phyloP scores from a whole-genome alignment of 1,284 basidiomycete species.

The Moesziomyces parantarcticus region DNA sequence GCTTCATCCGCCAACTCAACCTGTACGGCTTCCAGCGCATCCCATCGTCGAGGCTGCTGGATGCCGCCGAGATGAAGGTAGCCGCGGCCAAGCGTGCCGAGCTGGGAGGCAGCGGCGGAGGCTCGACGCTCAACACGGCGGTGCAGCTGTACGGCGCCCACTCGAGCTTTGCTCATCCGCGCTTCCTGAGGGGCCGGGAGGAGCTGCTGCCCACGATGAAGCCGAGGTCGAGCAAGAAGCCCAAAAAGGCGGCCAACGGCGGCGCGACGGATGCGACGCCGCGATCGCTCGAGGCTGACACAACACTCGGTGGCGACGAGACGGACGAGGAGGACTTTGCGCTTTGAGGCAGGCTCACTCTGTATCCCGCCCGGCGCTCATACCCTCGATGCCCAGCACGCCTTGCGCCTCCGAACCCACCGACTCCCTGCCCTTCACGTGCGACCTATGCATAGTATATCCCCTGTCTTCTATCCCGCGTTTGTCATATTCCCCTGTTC shows the following conservation, averaged over 20 bases:
- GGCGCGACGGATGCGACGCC: constrained; percentile 3
- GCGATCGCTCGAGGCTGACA: constrained; percentile 31
- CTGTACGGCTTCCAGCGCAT: constrained; percentile 67
- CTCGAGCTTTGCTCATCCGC: constrained; percentile 65
- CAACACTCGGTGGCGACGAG: constrained; percentile 37
- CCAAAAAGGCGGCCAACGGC: constrained; percentile 50
- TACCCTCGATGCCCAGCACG: not conserved
- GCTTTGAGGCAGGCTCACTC: constrained; percentile 4
- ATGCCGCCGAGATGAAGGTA: constrained; percentile 58
- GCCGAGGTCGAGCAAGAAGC: constrained; percentile 66
- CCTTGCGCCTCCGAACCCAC: not conserved
- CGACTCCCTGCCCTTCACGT: too few relatives aligned
- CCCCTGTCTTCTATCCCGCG: not conserved
- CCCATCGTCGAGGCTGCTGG: constrained; percentile 61
- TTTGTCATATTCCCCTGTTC: not conserved
- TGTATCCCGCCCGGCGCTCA: not conserved
- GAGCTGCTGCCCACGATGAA: constrained; percentile 65
- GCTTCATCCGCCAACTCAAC: constrained; percentile 66
- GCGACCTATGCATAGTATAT: not conserved
- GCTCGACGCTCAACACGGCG: constrained; percentile 58
- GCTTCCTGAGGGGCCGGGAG: constrained; percentile 62
- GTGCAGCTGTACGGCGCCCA: constrained; percentile 64
- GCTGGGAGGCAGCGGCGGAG: constrained; percentile 14
- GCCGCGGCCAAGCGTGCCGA: constrained; percentile 45
- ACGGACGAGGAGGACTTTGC: constrained; percentile 55